Conservation (phyloP, 345 rosid species). For the Boechera retrofracta region DNA sequence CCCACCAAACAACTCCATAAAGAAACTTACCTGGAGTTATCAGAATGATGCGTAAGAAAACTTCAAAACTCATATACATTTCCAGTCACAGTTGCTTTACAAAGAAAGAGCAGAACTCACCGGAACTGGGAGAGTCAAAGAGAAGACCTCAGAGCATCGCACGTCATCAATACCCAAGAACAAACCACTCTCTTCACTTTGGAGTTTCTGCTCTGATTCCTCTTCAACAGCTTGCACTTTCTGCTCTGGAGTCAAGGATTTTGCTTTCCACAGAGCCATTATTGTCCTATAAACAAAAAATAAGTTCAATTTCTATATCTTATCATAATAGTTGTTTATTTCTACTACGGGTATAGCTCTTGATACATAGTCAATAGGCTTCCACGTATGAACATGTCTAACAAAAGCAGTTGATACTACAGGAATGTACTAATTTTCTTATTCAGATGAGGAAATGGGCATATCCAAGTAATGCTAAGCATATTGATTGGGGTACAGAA, state of each 20-base stretch:
- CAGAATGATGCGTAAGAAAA: slow-evolving; percentile 25
- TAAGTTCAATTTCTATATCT: background rate
- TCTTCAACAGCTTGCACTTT: slow-evolving; percentile 90
- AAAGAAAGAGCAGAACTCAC: slow-evolving; percentile 53
- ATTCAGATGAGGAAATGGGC: slow-evolving; percentile 10
- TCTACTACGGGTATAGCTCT: slow-evolving; percentile 8
- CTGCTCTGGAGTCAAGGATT: slow-evolving; percentile 92
- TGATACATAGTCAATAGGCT: slow-evolving; percentile 11
- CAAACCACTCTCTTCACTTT: slow-evolving; percentile 77
- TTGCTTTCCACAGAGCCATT: slow-evolving; percentile 96
- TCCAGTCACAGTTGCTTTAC: background rate
- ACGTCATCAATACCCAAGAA: slow-evolving; percentile 91
- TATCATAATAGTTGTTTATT: background rate
- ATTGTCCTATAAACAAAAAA: slow-evolving; percentile 66
- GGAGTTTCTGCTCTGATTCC: slow-evolving; percentile 82
- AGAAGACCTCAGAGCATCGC: slow-evolving; percentile 74
- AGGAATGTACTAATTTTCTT: background rate
- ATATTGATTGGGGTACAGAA: slow-evolving; percentile 20
- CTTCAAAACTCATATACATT: slow-evolving; percentile 17
- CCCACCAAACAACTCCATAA: slow-evolving; percentile 78
- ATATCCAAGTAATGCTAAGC: slow-evolving; percentile 1
- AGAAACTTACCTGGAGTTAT: slow-evolving; percentile 62
- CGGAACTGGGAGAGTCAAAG: slow-evolving; percentile 63
- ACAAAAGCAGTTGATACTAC: slow-evolving; percentile 15
- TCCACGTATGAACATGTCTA: slow-evolving; percentile 1